Conservation (phyloP, 1,284 basidiomycete species). For the Sanguinoderma infundibulare region DNA sequence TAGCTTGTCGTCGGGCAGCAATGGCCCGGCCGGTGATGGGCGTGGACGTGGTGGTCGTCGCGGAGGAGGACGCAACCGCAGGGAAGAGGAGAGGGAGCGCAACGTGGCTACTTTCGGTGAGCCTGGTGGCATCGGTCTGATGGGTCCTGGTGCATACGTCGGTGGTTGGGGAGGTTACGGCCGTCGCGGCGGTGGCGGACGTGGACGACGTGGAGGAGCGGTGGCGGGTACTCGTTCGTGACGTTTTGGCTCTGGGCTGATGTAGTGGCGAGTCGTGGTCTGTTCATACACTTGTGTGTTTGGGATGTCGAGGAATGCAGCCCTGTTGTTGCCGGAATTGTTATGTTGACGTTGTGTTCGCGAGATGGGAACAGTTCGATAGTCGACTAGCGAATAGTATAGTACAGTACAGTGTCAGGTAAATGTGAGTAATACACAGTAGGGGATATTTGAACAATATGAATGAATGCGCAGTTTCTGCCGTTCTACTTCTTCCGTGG, state of each 20-base stretch:
- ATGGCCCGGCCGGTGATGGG: constrained; percentile 31
- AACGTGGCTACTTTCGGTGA: constrained; percentile 86
- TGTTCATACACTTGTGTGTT: constrained; percentile 7
- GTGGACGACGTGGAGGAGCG: constrained; percentile 40
- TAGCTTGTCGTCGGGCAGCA: constrained; percentile 60
- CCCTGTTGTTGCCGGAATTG: neutral
- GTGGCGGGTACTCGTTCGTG: constrained; percentile 29
- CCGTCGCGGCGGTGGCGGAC: constrained; percentile 44
- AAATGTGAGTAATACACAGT: neutral
- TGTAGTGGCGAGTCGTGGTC: neutral
- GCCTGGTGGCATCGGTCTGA: constrained; percentile 72
- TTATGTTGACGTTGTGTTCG: neutral
- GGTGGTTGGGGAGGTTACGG: constrained; percentile 58
- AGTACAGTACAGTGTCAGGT: constrained; percentile 16
- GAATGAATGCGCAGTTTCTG: neutral
- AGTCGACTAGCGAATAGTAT: neutral
- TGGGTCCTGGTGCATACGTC: constrained; percentile 67
- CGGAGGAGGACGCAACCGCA: constrained; percentile 61
- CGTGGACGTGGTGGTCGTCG: constrained; percentile 48
- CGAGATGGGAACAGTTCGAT: neutral
- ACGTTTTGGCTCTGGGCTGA: neutral
- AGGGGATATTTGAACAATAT: neutral
- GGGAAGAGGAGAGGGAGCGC: constrained; percentile 79
- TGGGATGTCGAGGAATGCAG: constrained; percentile 13
- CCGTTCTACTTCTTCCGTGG: constrained; percentile 11